phyloP scores from a whole-genome alignment of 371 early-diverging fungal species.

The Rhizopus stolonifer region DNA sequence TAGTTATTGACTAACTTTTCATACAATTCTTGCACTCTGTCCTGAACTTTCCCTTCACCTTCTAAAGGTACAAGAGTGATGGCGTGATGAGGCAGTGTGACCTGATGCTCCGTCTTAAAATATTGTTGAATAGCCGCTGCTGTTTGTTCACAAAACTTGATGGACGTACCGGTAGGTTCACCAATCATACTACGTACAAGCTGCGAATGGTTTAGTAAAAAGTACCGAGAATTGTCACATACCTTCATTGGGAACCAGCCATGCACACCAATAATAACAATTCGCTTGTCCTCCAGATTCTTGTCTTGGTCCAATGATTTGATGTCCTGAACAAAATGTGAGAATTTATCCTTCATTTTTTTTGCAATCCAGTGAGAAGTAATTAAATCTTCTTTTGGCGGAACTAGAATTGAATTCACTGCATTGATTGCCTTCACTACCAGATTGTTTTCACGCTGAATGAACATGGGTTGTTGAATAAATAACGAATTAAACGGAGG shows the following conservation, averaged over 20 bases:
- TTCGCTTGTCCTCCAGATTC: constrained; percentile 30
- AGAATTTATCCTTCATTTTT: constrained; percentile 23
- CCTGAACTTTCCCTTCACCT: constrained; percentile 88
- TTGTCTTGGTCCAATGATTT: constrained; percentile 8
- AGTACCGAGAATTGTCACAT: constrained; percentile 3
- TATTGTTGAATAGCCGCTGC: constrained; percentile 60
- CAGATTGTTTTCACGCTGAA: constrained; percentile 2
- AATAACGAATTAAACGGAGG: constrained; percentile 35
- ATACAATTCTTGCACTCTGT: constrained; percentile 79
- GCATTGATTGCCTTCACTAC: constrained; percentile 15
- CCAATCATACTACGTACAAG: constrained; percentile 80
- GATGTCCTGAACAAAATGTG: constrained; percentile 34
- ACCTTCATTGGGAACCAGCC: constrained; percentile 88
- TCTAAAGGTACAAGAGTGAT: constrained; percentile 83
- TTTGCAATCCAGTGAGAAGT: constrained; percentile 21
- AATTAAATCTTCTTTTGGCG: constrained; percentile 5
- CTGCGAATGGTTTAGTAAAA: constrained; percentile 22
- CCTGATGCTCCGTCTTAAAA: constrained; percentile 58
- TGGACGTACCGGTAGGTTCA: constrained; percentile 90
- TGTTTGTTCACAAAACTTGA: constrained; percentile 88
- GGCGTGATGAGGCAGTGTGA: constrained; percentile 54
- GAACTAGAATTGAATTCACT: constrained; percentile 16
- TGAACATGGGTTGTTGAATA: constrained; percentile 12
- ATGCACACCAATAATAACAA: constrained; percentile 81
- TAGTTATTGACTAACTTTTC: constrained; percentile 58